Base-by-base conservation (phyloP, 805 yeast genomes). In the Ogataea ganodermae region DNA sequence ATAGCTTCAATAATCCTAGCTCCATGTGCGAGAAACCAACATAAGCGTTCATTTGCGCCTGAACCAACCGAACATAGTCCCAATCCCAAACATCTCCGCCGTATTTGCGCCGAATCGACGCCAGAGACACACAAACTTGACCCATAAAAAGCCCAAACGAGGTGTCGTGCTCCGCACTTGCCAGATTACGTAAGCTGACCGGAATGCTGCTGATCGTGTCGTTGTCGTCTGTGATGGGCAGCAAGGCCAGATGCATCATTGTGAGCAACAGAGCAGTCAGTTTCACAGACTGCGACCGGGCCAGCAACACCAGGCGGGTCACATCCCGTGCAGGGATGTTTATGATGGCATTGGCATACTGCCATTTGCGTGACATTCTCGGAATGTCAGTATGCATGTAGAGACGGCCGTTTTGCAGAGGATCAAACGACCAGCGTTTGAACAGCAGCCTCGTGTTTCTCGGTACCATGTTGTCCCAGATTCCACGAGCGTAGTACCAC, bases 121-220 rank as follows among this genome's bases (percentile, higher is more conserved):
- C 27, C 18, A 40, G 18, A 7, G n/a, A 17, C 2, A 40, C 28
- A 7, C 6, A 20, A 6, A 40, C 27, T 6, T 21, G 28, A 39
- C 33, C 9, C 35, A 42, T n/a, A 36, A 13, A 6, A 23, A 27
- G 1, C 35, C 48, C 13, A 31, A 28, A 13, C 28, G 9, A 52
- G 47, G 1, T 26, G n/a, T 1, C 28, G 6, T 38, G 22, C 17
- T 24, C 32, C 18, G 9, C 23, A 17, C 9, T 7, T 7, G 22
- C 22, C 4, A 6, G 21, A 16, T 21, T 27, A 20, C 67, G 52
- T 3, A 56, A 35, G 38, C 62, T 52, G 3, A 49, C 55, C 3
- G 68, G 66, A 32, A 63, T 42, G 0, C 37, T 5, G 1, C 45
- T 50, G 3, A 8, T 3, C 0, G 57, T 49, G 33, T 55, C 58